These are phyloP conservation scores for Neophaeococcomyces aloes DNA, from an alignment of 2,329 filamentous ascomycete species.

Conservation along the genomic window DNA sequence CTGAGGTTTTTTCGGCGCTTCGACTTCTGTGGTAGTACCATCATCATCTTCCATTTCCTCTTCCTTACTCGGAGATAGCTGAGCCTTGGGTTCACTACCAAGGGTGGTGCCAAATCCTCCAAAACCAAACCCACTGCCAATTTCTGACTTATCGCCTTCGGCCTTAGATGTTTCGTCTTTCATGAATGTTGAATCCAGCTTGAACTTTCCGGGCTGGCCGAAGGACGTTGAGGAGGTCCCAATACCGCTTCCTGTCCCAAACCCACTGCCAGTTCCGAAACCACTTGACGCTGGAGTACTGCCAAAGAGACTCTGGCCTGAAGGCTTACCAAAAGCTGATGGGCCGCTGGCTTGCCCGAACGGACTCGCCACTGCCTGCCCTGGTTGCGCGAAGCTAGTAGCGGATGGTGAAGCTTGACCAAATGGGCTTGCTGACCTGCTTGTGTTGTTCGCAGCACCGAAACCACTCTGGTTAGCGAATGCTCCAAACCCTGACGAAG, in stretches of 20 bases:
- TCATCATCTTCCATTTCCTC: constrained; percentile 20
- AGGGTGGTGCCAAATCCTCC: constrained; percentile 34
- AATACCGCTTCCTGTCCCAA: not conserved
- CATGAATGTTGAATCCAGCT: constrained; percentile 36
- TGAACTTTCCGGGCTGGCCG: constrained; percentile 27
- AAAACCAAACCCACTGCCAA: constrained; percentile 28
- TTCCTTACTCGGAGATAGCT: constrained; percentile 21
- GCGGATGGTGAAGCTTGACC: constrained; percentile 15
- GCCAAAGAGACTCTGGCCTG: constrained; percentile 9
- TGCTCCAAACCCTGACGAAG: constrained; percentile 21
- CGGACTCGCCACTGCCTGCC: constrained; percentile 18
- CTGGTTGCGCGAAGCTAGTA: constrained; percentile 25
- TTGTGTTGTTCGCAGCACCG: constrained; percentile 10
- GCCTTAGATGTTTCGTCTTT: constrained; percentile 31
- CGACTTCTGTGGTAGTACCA: constrained; percentile 11
- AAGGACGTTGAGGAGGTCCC: not conserved
- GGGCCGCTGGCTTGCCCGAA: constrained; percentile 22
- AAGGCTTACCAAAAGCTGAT: constrained; percentile 24
- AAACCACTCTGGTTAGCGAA: constrained; percentile 21
- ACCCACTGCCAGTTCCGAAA: not conserved
- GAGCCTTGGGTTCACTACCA: constrained; percentile 14
- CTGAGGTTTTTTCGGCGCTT: constrained; percentile 12
- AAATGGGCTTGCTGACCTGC: constrained; percentile 2
- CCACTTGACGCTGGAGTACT: constrained; percentile 9
- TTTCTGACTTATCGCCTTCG: constrained; percentile 30